Evolutionary conservation across 2,329 filamentous ascomycete species (phyloP), one percentile per base, ranked within the genome.

Genomic region (Stachybotrys elegans): DNA sequence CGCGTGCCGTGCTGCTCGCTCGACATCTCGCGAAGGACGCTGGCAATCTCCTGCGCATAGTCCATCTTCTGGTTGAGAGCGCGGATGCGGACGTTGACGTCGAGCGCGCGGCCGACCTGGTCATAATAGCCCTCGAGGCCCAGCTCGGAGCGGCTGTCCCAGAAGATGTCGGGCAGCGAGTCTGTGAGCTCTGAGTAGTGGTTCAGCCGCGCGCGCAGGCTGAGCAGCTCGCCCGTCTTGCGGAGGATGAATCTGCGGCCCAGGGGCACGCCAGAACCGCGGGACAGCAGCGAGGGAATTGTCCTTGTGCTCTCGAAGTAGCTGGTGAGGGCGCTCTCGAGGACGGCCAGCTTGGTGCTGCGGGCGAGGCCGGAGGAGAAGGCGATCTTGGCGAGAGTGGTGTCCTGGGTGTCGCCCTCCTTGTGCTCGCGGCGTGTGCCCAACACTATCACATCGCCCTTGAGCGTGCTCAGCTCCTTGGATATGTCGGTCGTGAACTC

Each of bases 161-260:
- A 98, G 69, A 98, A 96, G 37, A 97, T 81, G 66, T 98, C 93
- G 0, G 93, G 93, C 16, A 97, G 76, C 16, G 88, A 89, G 67
- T 98, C 93, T 0, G 93, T 97, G 25, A 98, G 79, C 65, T 97
- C 93, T 2, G 89, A 95, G 70, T 97, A 97, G 55, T 97, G 85
- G 60, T 98, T 98, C 40, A 98, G 76, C 58, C 95, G 90, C 1
- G 92, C 92, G 38, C 93, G 84, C 42, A 97, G 81, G 57, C 84
- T 86, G 16, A 97, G 78, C 6, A 98, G 76, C 65, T 97, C 89
- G 48, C 93, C 93, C 0, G 93, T 97, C 67, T 96, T 95, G 53
- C 88, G 84, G 21, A 97, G 74, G 58, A 97, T 92, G 63, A 95
- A 92, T 43, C 78, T 76, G 42, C 90, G 52, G 74, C 79, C 56